Conservation (phyloP, 352 stramenopile species). For the Globisporangium paroecandrum region DNA sequence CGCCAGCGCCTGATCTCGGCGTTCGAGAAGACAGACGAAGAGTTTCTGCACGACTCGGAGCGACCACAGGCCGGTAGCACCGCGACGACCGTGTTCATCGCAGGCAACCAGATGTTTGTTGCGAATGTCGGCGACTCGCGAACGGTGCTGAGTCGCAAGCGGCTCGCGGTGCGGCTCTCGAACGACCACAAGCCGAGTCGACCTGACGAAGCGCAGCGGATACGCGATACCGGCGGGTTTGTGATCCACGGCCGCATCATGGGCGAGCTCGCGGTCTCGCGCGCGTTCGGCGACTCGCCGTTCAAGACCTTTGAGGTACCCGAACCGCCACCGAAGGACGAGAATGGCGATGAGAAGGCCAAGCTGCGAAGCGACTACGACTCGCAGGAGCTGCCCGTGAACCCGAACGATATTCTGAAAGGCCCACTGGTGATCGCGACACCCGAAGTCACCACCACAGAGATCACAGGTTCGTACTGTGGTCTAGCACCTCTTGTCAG, state of each 20-base stretch:
- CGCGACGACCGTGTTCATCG: slow-evolving; percentile 91
- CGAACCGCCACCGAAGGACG: slow-evolving; percentile 30
- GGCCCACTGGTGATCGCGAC: slow-evolving; percentile 77
- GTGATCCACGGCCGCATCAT: slow-evolving; percentile 93
- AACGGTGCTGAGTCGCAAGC: slow-evolving; percentile 90
- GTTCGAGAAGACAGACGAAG: slow-evolving; percentile 72
- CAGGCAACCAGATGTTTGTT: slow-evolving; percentile 91
- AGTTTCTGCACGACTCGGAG: slow-evolving; percentile 63
- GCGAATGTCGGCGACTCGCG: slow-evolving; percentile 96
- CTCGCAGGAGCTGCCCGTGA: slow-evolving; percentile 73
- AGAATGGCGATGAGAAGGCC: slow-evolving; percentile 7
- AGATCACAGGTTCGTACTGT: slow-evolving; percentile 43
- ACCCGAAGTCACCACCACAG: slow-evolving; percentile 69
- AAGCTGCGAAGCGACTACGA: slow-evolving; percentile 69
- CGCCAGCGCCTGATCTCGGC: slow-evolving; percentile 42
- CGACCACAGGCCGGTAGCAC: slow-evolving; percentile 89
- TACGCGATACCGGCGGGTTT: slow-evolving; percentile 91
- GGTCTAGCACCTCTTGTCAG: too few relatives aligned
- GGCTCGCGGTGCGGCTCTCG: slow-evolving; percentile 87
- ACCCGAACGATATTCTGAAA: slow-evolving; percentile 84
- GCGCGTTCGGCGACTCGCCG: slow-evolving; percentile 89
- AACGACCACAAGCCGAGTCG: slow-evolving; percentile 96
- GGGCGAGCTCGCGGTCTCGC: slow-evolving; percentile 81
- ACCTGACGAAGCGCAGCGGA: slow-evolving; percentile 92
- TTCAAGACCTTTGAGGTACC: slow-evolving; percentile 92